These are phyloP conservation scores for Acer saccharum DNA, from an alignment of 345 rosid genomes.

Conservation along the genomic window DNA sequence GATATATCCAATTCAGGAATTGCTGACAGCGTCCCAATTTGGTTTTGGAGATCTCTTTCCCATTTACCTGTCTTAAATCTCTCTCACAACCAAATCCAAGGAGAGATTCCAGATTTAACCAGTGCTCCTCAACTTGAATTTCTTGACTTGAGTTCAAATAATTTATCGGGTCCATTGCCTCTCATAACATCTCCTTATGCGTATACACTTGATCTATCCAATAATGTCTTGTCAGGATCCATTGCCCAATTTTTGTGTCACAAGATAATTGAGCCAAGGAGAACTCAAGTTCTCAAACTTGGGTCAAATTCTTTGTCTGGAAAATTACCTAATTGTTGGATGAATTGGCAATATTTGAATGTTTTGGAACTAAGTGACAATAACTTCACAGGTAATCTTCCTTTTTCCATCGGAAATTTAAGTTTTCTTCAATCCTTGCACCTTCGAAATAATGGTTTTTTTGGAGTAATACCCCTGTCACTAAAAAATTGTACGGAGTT, in stretches of 20 bases:
- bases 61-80: conserved; percentile 11
- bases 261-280: background rate
- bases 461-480: too few species aligned
- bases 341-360: background rate
- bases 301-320: background rate
- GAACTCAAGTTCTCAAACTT: background rate
- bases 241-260: background rate
- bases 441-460: too few species aligned
- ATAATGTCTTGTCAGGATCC: conserved; percentile 21
- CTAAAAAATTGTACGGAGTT: too few species aligned
- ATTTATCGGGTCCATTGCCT: too few species aligned
- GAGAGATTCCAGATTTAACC: background rate
- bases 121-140: too few species aligned
- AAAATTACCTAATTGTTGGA: background rate
- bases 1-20: conserved; percentile 31
- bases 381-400: too few species aligned
- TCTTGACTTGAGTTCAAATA: too few species aligned
- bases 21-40: conserved; percentile 20
- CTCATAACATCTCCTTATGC: too few species aligned
- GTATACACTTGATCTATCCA: background rate
- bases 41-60: conserved; percentile 30
- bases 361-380: background rate
- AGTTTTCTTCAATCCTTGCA: too few species aligned
- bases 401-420: too few species aligned
- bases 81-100: conserved; percentile 33